Conservation (phyloP, 352 stramenopile species). For the Phytophthora pisi region DNA sequence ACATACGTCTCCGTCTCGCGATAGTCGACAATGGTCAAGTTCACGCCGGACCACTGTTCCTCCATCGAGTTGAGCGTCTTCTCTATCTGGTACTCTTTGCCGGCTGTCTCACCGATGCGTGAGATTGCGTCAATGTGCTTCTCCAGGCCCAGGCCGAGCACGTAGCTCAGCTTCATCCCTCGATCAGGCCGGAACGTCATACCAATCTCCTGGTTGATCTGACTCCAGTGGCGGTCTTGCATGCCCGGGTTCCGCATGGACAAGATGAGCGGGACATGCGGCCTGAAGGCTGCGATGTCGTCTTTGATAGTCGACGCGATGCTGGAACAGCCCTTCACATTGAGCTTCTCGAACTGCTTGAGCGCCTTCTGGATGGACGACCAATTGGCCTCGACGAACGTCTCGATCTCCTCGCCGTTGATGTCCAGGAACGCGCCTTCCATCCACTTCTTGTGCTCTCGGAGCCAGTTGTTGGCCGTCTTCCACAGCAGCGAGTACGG, state of each 20-base stretch:
- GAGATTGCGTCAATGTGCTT: conserved; percentile 89
- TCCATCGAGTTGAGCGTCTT: conserved; percentile 94
- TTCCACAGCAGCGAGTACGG: conserved; percentile 95
- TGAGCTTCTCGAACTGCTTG: conserved; percentile 94
- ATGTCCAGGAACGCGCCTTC: conserved; percentile 90
- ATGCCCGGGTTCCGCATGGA: conserved; percentile 93
- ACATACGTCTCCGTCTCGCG: conserved; percentile 94
- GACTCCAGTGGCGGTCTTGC: conserved; percentile 93
- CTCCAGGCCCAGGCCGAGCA: conserved; percentile 86
- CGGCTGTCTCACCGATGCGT: conserved; percentile 92
- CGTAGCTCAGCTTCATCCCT: conserved; percentile 81
- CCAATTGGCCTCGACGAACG: conserved; percentile 86
- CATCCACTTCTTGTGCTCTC: conserved; percentile 94
- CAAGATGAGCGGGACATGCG: conserved; percentile 90
- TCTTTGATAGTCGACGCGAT: conserved; percentile 91
- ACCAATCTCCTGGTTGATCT: conserved; percentile 89
- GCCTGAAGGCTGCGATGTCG: conserved; percentile 90
- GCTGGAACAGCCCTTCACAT: conserved; percentile 82
- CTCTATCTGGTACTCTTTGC: conserved; percentile 96
- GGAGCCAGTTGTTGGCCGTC: conserved; percentile 90
- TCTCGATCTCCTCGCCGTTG: conserved; percentile 93
- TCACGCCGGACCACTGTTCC: conserved; percentile 87
- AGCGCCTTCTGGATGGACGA: conserved; percentile 87
- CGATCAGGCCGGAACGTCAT: conserved; percentile 88
- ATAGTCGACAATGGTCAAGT: conserved; percentile 89